Evolutionary conservation across 1,284 basidiomycete species (phyloP), one percentile per base, ranked within the genome.

Genomic region (Cerioporus squamosus): DNA sequence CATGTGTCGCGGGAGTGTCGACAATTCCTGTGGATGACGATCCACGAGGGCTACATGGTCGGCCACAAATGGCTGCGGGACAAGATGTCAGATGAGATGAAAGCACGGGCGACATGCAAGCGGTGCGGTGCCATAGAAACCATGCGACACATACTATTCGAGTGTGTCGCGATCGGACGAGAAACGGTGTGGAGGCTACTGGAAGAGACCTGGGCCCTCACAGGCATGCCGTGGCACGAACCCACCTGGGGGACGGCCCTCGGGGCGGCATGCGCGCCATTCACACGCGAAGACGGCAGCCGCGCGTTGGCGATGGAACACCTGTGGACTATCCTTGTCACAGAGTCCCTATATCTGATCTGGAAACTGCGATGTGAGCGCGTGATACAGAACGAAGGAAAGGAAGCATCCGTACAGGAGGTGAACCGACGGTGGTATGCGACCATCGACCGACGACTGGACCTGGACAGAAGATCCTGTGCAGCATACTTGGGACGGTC

Each of bases 121-220:
- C 17, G 57, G 1, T 77, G 76, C 47, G 52, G 56, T 0, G 47
- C 18, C 1, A 46, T 48, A 5, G 75, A 78, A 42, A 57, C 68
- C 0, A 69, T 76, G 63, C n/a, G n/a, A n/a, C 76, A 77, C 48
- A 74, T 76, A 12, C 67, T 77, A 0, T 65, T 65, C 1, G 36
- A 66, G 24, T 78, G 75, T 55, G 26, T 55, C 3, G 53, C 66
- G 0, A 52, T 61, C 0, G 75, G 70, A 2, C 66, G 66, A 43
- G 42, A 55, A 7, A 14, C 47, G n/a, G 59, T 74, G 8, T 75
- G 74, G 74, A 49, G 36, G 6, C 46, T 71, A 5, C 65, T 66
- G 0, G 17, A 51, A 24, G 20, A 58, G 0, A 46, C 67, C 0
- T 71, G 69, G 66, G 23, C 20, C 2, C 26, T 59, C 10, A 66